Evolutionary conservation across 805 yeast genomes (phyloP).

Genomic region (Candida succiphila): DNA sequence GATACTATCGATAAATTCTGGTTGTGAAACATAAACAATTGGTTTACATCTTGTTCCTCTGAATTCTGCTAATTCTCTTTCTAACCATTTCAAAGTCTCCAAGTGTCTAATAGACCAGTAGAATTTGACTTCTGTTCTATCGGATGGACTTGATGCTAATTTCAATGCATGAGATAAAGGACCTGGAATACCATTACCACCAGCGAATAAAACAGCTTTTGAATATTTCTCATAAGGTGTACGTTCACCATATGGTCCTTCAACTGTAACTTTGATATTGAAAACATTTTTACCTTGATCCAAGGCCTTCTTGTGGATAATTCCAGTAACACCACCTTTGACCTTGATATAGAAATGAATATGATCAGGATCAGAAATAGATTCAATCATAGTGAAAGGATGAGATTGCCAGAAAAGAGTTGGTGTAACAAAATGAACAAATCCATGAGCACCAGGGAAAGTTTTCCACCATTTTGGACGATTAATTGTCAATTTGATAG

Average conservation of each 20-base stretch:
- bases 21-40: constrained; percentile 31
- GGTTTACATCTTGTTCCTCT: constrained; percentile 25
- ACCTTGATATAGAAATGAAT: constrained; percentile 37
- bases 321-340: constrained; percentile 49
- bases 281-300: constrained; percentile 17
- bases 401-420: constrained; percentile 10
- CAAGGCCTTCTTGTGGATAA: constrained; percentile 22
- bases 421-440: constrained; percentile 44
- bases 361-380: constrained; percentile 20
- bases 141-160: constrained; percentile 14
- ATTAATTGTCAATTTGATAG: constrained; percentile 35
- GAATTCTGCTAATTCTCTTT: constrained; percentile 29
- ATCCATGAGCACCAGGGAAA: constrained; percentile 52
- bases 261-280: constrained; percentile 32
- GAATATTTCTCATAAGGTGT: constrained; percentile 41
- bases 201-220: constrained; percentile 52
- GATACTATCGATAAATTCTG: no score
- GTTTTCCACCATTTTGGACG: constrained; percentile 41
- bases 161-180: constrained; percentile 31
- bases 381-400: background rate
- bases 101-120: constrained; percentile 56
- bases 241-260: constrained; percentile 67
- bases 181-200: constrained; percentile 71
- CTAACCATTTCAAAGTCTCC: constrained; percentile 40
- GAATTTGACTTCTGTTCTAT: constrained; percentile 31